Evolutionary conservation across 768 basidiomycete species (phyloP).

Genomic region (Lentinula guzmanii): DNA sequence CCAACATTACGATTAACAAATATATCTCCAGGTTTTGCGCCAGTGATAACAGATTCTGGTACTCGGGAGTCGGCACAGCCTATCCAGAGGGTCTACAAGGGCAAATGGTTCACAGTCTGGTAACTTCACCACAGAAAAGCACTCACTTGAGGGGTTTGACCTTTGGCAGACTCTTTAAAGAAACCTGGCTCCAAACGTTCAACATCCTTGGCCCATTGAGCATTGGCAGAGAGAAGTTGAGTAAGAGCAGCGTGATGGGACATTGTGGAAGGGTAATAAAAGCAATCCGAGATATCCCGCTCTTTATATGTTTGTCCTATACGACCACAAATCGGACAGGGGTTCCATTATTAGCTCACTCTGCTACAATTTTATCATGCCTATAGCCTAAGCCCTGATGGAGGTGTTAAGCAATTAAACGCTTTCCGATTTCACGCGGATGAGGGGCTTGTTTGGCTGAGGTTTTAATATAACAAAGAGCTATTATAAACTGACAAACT

Average conservation of each 20-base stretch:
- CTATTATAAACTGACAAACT: too few relatives aligned
- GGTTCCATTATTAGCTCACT: background rate
- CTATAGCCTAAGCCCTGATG: background rate
- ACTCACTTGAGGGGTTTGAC: conserved; percentile 62
- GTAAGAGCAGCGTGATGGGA: conserved; percentile 16
- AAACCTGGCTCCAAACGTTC: conserved; percentile 51
- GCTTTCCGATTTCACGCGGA: background rate
- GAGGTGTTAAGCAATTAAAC: background rate
- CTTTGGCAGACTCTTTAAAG: conserved; percentile 52
- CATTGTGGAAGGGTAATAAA: conserved; percentile 6
- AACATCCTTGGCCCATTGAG: conserved; percentile 65
- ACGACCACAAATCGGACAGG: background rate
- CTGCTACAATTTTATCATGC: background rate
- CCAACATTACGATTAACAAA: conserved; percentile 87
- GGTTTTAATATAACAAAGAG: too few relatives aligned
- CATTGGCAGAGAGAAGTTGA: conserved; percentile 43
- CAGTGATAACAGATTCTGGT: conserved; percentile 70
- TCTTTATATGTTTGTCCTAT: background rate
- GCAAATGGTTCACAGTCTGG: background rate
- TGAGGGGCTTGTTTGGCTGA: too few relatives aligned
- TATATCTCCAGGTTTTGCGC: conserved; percentile 68
- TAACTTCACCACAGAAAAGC: background rate
- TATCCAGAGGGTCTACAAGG: conserved; percentile 62
- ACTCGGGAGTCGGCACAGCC: conserved; percentile 84
- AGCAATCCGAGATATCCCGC: background rate